A percentile compares a stretch with the other conserved stretches of the same genome.
Evolutionary conservation across 345 rosid species (phyloP).

Genomic region (Eucalyptus caleyi): DNA sequence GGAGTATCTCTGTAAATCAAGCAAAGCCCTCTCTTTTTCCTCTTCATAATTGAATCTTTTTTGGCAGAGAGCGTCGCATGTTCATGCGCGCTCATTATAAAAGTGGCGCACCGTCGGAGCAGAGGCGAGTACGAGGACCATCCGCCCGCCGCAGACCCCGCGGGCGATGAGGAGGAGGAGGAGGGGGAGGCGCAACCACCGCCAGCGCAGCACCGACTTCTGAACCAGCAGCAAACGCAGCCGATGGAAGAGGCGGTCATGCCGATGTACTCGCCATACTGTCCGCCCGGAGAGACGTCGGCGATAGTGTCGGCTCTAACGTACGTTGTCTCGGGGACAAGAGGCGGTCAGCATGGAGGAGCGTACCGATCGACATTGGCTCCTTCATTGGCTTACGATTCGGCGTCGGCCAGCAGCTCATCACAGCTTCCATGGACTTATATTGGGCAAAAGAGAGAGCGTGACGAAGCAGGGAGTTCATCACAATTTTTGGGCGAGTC

Average conservation of each 20-base stretch:
- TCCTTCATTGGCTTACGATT: background rate
- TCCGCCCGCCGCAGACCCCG: background rate
- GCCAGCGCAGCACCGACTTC: background rate
- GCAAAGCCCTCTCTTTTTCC: background rate
- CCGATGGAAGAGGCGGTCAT: background rate
- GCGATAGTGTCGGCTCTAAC: constrained; percentile 70
- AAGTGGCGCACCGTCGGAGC: background rate
- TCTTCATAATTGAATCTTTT: background rate
- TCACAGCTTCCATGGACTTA: background rate
- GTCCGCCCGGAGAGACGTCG: constrained; percentile 40
- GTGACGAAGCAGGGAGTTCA: background rate
- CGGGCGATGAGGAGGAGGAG: background rate
- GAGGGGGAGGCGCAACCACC: background rate
- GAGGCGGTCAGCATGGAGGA: background rate
- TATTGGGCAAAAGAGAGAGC: constrained; percentile 6
- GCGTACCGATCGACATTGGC: background rate
- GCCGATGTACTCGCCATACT: constrained; percentile 21
- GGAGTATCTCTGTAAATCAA: background rate
- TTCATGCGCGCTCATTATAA: background rate
- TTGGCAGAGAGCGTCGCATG: background rate
- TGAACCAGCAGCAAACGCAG: background rate
- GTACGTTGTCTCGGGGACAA: constrained; percentile 40
- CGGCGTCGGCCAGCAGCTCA: background rate
- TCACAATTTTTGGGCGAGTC: background rate
- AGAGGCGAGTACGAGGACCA: background rate